These are phyloP conservation scores for Paraleonurus japonicus DNA, from an alignment of 257 asterid species.

Conservation along the genomic window DNA sequence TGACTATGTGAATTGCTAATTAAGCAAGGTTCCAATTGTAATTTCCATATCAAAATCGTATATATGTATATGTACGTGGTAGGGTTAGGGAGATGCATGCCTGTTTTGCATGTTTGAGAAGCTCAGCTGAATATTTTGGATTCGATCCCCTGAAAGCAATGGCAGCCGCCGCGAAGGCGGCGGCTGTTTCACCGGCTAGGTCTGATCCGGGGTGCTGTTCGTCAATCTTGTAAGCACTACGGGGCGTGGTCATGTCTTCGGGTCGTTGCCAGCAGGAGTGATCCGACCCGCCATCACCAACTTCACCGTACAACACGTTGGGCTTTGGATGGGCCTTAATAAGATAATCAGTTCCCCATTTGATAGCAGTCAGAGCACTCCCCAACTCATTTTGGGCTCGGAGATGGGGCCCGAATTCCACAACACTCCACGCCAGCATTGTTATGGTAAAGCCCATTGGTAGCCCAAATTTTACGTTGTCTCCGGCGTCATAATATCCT, in stretches of 20 bases:
- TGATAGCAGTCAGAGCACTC: conserved; percentile 40
- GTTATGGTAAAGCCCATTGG: conserved; percentile 72
- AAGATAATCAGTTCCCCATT: conserved; percentile 75
- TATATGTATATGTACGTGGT: too few species aligned
- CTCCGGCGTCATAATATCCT: conserved; percentile 81
- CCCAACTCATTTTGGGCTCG: conserved; percentile 30
- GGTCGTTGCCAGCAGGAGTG: conserved; percentile 69
- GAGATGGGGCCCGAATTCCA: conserved; percentile 38
- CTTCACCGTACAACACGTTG: conserved; percentile 53
- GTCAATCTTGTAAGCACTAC: conserved; percentile 41
- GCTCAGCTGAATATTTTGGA: conserved; percentile 33
- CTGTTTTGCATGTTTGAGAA: conserved; percentile 54
- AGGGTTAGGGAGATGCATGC: conserved; percentile 4
- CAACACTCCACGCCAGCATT: conserved; percentile 62
- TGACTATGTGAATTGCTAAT: too few species aligned
- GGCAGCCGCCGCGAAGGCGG: conserved; percentile 61
- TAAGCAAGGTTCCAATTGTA: too few species aligned
- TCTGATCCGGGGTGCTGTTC: conserved; percentile 63
- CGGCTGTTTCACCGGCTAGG: conserved; percentile 70
- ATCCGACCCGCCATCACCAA: conserved; percentile 66
- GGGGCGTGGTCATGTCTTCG: conserved; percentile 68
- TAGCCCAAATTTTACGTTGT: conserved; percentile 66
- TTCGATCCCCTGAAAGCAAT: conserved; percentile 30
- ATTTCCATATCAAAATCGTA: too few species aligned
- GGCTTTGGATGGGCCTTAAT: conserved; percentile 64